Conservation (phyloP, 768 basidiomycete species). For the Auriscalpium microsporum region DNA sequence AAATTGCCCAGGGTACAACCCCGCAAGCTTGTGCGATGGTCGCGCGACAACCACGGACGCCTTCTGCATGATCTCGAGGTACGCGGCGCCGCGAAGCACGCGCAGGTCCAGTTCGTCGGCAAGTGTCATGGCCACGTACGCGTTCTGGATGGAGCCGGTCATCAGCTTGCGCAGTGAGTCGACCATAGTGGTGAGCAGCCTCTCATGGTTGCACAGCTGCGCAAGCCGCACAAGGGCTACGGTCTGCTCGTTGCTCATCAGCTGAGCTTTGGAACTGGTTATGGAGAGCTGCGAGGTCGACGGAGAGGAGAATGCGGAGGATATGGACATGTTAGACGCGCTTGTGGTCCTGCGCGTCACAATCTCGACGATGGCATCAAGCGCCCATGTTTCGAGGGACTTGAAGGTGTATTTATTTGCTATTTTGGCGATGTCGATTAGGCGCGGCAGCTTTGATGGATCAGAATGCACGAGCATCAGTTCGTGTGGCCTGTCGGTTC, state of each 20-base stretch:
- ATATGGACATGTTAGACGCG: constrained; percentile 22
- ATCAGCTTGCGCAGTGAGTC: constrained; percentile 51
- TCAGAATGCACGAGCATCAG: constrained; percentile 39
- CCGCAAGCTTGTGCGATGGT: constrained; percentile 8
- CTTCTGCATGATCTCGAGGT: constrained; percentile 68
- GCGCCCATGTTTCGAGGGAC: constrained; percentile 64
- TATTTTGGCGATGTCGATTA: constrained; percentile 56
- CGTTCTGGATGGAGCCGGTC: constrained; percentile 53
- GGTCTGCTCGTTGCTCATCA: constrained; percentile 14
- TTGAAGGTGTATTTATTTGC: constrained; percentile 73
- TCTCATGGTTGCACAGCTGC: constrained; percentile 55
- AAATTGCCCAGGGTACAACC: constrained; percentile 12
- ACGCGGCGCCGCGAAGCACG: constrained; percentile 53
- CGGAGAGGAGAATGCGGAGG: constrained; percentile 29
- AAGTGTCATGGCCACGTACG: constrained; percentile 64
- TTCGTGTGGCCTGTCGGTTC: constrained; percentile 48
- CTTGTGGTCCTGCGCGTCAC: constrained; percentile 52
- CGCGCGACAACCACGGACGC: constrained; percentile 30
- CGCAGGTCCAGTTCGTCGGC: constrained; percentile 62
- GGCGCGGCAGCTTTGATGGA: constrained; percentile 41
- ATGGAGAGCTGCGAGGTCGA: constrained; percentile 18
- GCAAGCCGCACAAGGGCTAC: constrained; percentile 48
- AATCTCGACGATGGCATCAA: constrained; percentile 64
- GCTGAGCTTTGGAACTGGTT: constrained; percentile 12
- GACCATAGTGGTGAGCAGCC: constrained; percentile 53